Evolutionary conservation across 345 rosid genomes (phyloP).

Genomic region (Noccaea bulbosa): DNA sequence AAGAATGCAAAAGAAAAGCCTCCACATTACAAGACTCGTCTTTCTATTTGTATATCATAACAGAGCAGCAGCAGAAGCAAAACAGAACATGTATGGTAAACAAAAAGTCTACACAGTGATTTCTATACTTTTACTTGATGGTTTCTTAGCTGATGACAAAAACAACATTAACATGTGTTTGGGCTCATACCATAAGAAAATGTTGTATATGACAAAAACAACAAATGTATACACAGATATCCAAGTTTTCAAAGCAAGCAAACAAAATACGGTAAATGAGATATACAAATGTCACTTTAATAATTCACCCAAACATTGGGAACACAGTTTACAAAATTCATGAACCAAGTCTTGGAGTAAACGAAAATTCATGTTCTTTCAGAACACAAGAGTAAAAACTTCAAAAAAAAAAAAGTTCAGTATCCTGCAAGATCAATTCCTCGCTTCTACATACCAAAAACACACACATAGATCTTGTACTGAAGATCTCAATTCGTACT

Average conservation of each 20-base stretch:
- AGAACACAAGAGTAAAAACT: background rate
- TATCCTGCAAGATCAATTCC: background rate
- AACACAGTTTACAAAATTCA: background rate
- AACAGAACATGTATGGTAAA: background rate
- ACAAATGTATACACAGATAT: background rate
- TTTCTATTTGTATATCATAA: background rate
- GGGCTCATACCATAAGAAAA: too few relatives aligned
- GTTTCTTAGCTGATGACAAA: background rate
- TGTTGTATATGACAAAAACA: background rate
- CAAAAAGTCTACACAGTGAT: slow-evolving; percentile 10
- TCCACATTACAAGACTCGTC: background rate
- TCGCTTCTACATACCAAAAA: background rate
- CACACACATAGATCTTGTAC: background rate
- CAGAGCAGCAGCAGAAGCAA: background rate
- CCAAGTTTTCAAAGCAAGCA: background rate
- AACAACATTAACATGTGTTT: too few relatives aligned
- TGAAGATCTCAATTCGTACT: background rate
- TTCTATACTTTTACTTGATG: background rate
- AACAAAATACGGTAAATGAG: background rate
- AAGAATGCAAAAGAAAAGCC: background rate
- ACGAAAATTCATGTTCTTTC: slow-evolving; percentile 5
- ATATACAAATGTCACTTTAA: background rate
- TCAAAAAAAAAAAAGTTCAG: background rate
- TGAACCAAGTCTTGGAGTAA: too few relatives aligned
- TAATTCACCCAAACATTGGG: background rate